phyloP scores from a whole-genome alignment of 2,329 filamentous ascomycete species.

The Neopestalotiopsis rosae region DNA sequence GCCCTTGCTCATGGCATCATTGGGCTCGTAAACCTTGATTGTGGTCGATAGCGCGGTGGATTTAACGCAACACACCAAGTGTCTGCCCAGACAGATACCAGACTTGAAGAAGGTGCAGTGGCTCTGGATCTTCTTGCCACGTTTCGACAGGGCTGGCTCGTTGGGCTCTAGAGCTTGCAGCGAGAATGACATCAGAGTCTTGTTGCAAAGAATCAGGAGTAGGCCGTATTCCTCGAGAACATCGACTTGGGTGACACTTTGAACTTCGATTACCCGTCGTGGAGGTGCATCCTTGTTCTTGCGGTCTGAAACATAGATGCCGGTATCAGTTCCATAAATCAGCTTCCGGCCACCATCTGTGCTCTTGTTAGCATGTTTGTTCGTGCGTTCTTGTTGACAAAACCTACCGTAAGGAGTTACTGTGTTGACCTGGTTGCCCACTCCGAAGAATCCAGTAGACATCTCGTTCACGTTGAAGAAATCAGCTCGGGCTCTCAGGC shows the following conservation, averaged over 20 bases:
- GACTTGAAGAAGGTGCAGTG: conserved; percentile 99
- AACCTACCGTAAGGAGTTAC: conserved; percentile 84
- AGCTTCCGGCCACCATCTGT: conserved; percentile 92
- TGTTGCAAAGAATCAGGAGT: conserved; percentile 89
- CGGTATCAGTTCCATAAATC: conserved; percentile 91
- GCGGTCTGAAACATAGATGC: conserved; percentile 90
- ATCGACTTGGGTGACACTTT: conserved; percentile 91
- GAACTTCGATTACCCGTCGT: conserved; percentile 82
- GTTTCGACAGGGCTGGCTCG: conserved; percentile 80
- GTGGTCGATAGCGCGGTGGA: conserved; percentile 91
- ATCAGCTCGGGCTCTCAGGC: conserved; percentile 82
- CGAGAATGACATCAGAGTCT: conserved; percentile 88
- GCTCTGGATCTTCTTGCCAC: conserved; percentile 94
- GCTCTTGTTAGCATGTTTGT: conserved; percentile 26
- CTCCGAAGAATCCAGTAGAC: conserved; percentile 64
- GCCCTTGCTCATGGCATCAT: conserved; percentile 89
- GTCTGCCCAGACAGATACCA: conserved; percentile 90
- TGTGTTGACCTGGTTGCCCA: conserved; percentile 87
- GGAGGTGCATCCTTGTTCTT: conserved; percentile 85
- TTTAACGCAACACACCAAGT: conserved; percentile 96
- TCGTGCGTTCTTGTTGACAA: not conserved
- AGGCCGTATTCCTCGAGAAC: conserved; percentile 95
- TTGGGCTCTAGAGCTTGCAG: conserved; percentile 84
- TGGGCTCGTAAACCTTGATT: conserved; percentile 99
- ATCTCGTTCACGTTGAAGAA: conserved; percentile 81